Evolutionary conservation across 2,329 filamentous ascomycete species (phyloP).

Genomic region (Fusarium agapanthi): DNA sequence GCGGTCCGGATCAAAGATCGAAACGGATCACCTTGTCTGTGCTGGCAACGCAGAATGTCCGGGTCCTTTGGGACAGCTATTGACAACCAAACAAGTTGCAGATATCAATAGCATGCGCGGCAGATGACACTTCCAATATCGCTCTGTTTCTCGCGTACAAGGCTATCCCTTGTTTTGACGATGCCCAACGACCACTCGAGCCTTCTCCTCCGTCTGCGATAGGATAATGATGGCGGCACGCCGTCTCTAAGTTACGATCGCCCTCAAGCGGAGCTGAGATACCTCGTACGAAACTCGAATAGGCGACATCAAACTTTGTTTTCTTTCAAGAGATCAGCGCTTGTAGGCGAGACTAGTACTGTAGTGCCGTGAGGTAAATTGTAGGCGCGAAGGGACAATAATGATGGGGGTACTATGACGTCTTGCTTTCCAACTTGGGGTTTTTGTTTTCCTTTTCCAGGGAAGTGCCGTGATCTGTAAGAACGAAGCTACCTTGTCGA

Average conservation of each 20-base stretch:
- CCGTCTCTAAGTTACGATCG: conserved; percentile 41
- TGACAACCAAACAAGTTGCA: conserved; percentile 22
- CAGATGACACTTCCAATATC: conserved; percentile 26
- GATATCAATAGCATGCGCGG: conserved; percentile 23
- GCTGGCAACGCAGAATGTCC: conserved; percentile 11
- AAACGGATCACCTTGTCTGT: conserved; percentile 30
- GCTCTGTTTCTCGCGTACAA: conserved; percentile 36
- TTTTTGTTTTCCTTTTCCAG: conserved; percentile 16
- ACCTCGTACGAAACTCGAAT: conserved; percentile 21
- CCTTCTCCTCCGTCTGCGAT: conserved; percentile 22
- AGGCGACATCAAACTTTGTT: conserved; percentile 26
- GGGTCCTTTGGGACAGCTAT: conserved; percentile 9
- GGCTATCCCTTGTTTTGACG: conserved; percentile 42
- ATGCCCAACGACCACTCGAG: conserved; percentile 38
- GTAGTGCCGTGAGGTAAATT: conserved; percentile 10
- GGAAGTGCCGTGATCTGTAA: conserved; percentile 17
- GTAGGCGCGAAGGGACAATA: neutral
- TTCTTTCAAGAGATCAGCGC: conserved; percentile 29
- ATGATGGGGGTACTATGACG: conserved; percentile 26
- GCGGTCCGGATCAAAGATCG: conserved; percentile 18
- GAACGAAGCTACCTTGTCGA: conserved; percentile 22
- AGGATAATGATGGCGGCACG: conserved; percentile 28
- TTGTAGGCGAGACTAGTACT: neutral
- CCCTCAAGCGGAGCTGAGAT: conserved; percentile 26
- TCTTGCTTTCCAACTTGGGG: conserved; percentile 4